Percentiles rank a stretch among this genome's conserved stretches.
phyloP scores from a whole-genome alignment of 78 protist species.

The Pigoraptor vietnamica region DNA sequence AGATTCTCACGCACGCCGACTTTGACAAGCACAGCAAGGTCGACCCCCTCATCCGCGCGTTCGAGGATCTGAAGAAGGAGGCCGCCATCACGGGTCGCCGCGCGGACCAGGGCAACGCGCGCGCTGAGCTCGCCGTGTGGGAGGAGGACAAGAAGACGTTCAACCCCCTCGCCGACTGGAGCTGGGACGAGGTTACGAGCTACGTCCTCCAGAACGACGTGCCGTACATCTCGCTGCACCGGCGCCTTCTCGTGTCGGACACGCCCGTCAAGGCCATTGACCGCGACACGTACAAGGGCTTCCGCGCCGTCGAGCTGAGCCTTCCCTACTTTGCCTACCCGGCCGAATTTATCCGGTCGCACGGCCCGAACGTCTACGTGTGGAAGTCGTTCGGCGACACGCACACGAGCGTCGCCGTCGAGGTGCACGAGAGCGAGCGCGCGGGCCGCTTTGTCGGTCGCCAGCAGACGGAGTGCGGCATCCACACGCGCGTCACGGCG shows the following conservation, averaged over 20 bases:
- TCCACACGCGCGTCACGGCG: conserved; percentile 40
- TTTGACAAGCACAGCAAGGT: conserved; percentile 41
- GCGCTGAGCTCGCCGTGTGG: conserved; percentile 24
- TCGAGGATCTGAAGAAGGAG: conserved; percentile 11
- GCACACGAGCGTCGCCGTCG: conserved; percentile 41
- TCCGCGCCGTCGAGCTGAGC: not conserved
- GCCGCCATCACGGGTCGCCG: conserved; percentile 44
- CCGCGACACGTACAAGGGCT: conserved; percentile 10
- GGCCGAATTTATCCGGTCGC: not conserved
- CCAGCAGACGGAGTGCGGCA: conserved; percentile 49
- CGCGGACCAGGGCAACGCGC: conserved; percentile 43
- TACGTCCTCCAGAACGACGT: conserved; percentile 14
- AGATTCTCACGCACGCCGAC: conserved; percentile 18
- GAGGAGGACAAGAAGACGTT: conserved; percentile 37
- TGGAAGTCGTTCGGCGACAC: conserved; percentile 47
- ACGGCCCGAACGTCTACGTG: conserved; percentile 28
- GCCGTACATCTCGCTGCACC: conserved; percentile 36
- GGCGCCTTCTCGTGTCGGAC: not conserved
- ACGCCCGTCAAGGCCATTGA: not conserved
- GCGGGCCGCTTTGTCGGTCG: conserved; percentile 47
- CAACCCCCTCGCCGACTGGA: conserved; percentile 53
- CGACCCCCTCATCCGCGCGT: conserved; percentile 27
- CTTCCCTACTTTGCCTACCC: conserved; percentile 34
- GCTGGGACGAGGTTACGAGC: conserved; percentile 34
- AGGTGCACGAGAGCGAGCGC: conserved; percentile 22